phyloP scores from a whole-genome alignment of 768 basidiomycete species.

The Leucocoprinus sp. region DNA sequence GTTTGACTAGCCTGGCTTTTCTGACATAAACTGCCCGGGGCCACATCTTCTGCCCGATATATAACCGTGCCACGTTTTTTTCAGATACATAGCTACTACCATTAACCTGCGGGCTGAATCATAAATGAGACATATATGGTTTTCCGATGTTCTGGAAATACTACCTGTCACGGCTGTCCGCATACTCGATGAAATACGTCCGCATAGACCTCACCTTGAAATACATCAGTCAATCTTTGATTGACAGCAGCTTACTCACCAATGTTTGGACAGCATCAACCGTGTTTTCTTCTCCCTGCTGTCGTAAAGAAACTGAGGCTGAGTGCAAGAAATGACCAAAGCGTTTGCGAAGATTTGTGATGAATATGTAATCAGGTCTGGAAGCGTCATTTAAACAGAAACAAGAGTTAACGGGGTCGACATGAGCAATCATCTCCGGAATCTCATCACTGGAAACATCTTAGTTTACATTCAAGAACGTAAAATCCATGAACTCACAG shows the following conservation, averaged over 20 bases:
- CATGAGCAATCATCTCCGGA: slow-evolving; percentile 66
- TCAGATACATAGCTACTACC: slow-evolving; percentile 51
- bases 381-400: slow-evolving; percentile 58
- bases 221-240: not conserved
- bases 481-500: slow-evolving; percentile 35
- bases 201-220: slow-evolving; percentile 56
- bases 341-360: slow-evolving; percentile 45
- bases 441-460: slow-evolving; percentile 43
- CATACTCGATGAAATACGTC: slow-evolving; percentile 68
- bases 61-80: slow-evolving; percentile 57
- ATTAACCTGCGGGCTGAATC: slow-evolving; percentile 48
- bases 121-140: not conserved
- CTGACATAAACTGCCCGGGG: slow-evolving; percentile 65
- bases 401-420: slow-evolving; percentile 53
- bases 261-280: slow-evolving; percentile 74
- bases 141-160: not conserved
- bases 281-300: slow-evolving; percentile 73
- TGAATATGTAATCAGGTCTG: slow-evolving; percentile 60
- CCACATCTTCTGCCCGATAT: slow-evolving; percentile 68
- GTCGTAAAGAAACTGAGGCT: slow-evolving; percentile 57
- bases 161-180: slow-evolving; percentile 54
- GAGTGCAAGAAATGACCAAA: slow-evolving; percentile 65
- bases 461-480: not conserved
- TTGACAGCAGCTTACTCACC: slow-evolving; percentile 29
- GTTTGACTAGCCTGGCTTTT: slow-evolving; percentile 46